Evolutionary conservation across 495 filamentous ascomycete genomes (phyloP).

Genomic region (Tuber aestivum): DNA sequence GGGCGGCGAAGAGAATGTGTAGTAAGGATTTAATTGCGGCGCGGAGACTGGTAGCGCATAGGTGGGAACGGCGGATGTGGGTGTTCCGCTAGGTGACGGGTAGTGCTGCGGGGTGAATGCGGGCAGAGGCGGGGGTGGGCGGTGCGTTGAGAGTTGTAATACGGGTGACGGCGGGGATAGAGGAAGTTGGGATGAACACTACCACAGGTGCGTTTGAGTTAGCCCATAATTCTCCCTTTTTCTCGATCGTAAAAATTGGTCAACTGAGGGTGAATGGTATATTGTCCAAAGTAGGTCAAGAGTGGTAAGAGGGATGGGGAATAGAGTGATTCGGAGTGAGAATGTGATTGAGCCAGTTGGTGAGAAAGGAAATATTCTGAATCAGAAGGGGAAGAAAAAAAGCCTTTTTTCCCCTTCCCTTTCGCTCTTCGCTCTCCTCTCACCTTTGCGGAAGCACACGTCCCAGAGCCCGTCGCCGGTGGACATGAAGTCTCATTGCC

Average conservation of each 20-base stretch:
- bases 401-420: background rate
- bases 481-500: background rate
- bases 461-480: background rate
- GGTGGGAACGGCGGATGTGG: background rate
- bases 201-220: background rate
- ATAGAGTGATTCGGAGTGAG: background rate
- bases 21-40: background rate
- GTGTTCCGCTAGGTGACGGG: constrained; percentile 4
- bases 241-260: background rate
- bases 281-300: background rate
- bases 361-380: background rate
- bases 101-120: constrained; percentile 1
- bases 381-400: background rate
- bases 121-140: background rate
- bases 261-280: background rate
- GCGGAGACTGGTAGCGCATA: background rate
- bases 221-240: background rate
- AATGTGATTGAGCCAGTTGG: background rate
- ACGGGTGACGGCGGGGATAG: background rate
- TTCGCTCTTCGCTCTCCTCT: background rate
- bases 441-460: constrained; percentile 2
- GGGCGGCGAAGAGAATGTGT: background rate
- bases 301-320: background rate
- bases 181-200: background rate
- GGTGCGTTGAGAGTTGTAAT: background rate